Evolutionary conservation across 2,329 filamentous ascomycete species (phyloP).

Genomic region (Alternaria longipes): DNA sequence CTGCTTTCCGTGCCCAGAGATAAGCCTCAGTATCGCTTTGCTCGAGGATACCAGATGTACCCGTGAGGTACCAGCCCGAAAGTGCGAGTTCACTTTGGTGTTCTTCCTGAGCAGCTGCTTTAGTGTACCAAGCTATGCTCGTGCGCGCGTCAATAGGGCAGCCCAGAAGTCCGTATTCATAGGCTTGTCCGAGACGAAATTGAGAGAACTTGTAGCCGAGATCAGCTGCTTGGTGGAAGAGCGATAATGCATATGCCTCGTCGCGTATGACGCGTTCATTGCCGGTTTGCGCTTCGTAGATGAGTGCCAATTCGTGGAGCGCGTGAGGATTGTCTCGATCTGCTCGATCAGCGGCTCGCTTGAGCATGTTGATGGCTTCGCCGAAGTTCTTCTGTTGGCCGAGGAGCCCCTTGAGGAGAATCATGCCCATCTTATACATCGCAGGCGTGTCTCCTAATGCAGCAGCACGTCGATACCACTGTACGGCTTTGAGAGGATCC

Average conservation of each 20-base stretch:
- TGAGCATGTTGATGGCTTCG: conserved; percentile 91
- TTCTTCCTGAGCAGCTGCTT: conserved; percentile 89
- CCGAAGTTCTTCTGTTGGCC: conserved; percentile 83
- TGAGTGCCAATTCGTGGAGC: conserved; percentile 80
- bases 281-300: conserved; percentile 73
- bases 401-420: conserved; percentile 90
- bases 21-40: conserved; percentile 97
- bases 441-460: conserved; percentile 89
- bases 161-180: conserved; percentile 87
- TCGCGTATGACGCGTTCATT: conserved; percentile 75
- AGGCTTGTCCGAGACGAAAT: conserved; percentile 85
- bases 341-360: conserved; percentile 87
- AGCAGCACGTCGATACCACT: conserved; percentile 97
- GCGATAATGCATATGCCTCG: conserved; percentile 78
- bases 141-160: conserved; percentile 82
- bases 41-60: conserved; percentile 83
- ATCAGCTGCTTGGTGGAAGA: conserved; percentile 86
- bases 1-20: conserved; percentile 94
- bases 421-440: conserved; percentile 99
- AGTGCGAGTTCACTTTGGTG: conserved; percentile 81
- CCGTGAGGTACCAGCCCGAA: conserved; percentile 85
- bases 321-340: conserved; percentile 93
- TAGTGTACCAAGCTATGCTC: conserved; percentile 93
- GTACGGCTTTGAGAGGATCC: conserved; percentile 91
- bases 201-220: conserved; percentile 96